These are phyloP conservation scores for Dalbergia cochinchinensis DNA, from an alignment of 306 rosid genomes.

Conservation along the genomic window DNA sequence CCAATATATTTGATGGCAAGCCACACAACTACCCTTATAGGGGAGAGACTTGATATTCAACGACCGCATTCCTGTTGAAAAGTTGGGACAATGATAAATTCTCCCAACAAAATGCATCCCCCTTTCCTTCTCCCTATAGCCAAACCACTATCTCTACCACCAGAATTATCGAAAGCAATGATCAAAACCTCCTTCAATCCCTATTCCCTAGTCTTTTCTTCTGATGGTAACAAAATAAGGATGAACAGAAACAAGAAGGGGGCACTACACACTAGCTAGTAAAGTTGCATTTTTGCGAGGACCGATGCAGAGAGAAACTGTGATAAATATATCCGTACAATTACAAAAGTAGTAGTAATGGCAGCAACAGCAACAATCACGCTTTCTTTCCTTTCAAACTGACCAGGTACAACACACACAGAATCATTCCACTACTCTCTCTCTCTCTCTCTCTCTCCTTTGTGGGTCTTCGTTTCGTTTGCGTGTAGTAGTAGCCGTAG, in stretches of 20 bases:
- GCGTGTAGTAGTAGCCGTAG: slow-evolving; percentile 49
- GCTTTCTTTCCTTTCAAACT: slow-evolving; percentile 23
- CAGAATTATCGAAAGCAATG: neutral
- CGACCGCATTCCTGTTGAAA: neutral
- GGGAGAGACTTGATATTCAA: neutral
- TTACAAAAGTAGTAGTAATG: slow-evolving; percentile 8
- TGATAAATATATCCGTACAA: slow-evolving; percentile 9
- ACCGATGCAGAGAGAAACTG: neutral
- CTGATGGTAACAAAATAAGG: neutral
- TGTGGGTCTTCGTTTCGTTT: slow-evolving; percentile 9
- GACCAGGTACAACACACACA: no score
- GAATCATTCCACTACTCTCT: no score
- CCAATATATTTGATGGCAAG: no score
- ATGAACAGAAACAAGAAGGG: neutral
- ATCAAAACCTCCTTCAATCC: neutral
- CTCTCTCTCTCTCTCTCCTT: neutral
- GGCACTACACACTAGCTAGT: neutral
- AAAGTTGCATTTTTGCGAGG: neutral
- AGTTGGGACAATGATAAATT: neutral
- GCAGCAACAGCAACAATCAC: slow-evolving; percentile 35
- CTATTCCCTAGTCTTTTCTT: no score
- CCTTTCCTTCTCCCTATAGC: neutral
- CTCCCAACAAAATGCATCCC: neutral
- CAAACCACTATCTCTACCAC: neutral
- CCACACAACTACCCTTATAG: neutral